Percentiles rank a stretch among this genome's conserved stretches.
Conservation (phyloP, 495 filamentous ascomycete genomes). For the Neurospora sublineolata region DNA sequence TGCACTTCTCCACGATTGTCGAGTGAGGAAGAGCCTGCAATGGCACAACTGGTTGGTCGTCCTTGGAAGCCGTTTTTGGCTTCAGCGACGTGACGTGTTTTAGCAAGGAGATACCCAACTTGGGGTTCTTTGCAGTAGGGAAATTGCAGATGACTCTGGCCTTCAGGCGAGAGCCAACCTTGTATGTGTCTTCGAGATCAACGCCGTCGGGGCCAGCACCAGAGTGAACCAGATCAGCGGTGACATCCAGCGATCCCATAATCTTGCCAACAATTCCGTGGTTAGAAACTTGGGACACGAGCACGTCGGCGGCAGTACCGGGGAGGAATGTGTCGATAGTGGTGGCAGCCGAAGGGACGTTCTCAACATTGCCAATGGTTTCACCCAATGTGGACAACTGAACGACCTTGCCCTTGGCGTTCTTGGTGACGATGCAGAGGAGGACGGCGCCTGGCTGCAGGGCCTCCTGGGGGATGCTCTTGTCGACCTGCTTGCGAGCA, state of each 20-base stretch:
- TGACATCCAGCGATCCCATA: conserved; percentile 83
- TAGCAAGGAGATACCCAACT: conserved; percentile 74
- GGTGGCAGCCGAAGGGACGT: conserved; percentile 61
- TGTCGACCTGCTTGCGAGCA: conserved; percentile 70
- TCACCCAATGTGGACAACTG: conserved; percentile 69
- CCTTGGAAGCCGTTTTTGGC: conserved; percentile 28
- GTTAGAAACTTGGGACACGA: conserved; percentile 60
- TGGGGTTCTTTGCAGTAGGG: conserved; percentile 62
- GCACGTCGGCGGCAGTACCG: conserved; percentile 74
- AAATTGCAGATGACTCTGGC: conserved; percentile 79
- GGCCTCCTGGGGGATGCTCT: conserved; percentile 53
- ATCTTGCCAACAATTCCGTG: conserved; percentile 61
- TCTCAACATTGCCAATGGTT: conserved; percentile 57
- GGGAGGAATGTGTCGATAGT: conserved; percentile 85
- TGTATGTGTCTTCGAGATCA: conserved; percentile 62
- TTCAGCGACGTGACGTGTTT: conserved; percentile 66
- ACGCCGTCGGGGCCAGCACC: conserved; percentile 52
- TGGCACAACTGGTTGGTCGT: conserved; percentile 24
- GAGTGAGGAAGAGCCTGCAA: conserved; percentile 55
- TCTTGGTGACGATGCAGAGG: conserved; percentile 68
- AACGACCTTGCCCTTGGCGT: conserved; percentile 65
- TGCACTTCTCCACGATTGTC: conserved; percentile 62
- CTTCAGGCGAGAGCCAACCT: conserved; percentile 70
- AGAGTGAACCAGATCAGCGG: conserved; percentile 81
- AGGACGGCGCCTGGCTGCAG: conserved; percentile 57